Base-by-base conservation (phyloP, 2,329 filamentous ascomycete genomes). In the Phyllosticta citrichinensis region DNA sequence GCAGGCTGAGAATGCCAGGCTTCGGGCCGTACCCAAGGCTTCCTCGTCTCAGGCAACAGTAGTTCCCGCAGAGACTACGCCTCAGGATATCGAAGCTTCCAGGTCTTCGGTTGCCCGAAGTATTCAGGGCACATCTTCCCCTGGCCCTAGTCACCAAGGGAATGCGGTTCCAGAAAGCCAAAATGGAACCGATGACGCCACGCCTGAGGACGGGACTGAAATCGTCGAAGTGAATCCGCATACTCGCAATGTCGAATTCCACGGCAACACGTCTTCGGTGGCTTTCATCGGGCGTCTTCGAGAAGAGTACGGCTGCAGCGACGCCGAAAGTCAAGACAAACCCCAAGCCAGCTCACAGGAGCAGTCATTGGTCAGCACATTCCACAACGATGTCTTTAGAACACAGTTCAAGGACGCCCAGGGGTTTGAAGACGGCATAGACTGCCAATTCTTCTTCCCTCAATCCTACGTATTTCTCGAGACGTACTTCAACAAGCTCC, bases 401-500 rank as follows among this genome's bases (percentile, higher is more conserved):
- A 2, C 53, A 22, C 59, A 58, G 52, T 47, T 33, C 19, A 63
- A 62, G 14, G 56, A 54, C 22, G 33, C 47, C 53, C 30, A 56
- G 58, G 51, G 55, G 24, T 25, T 58, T 54, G 19, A 62, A 64
- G 62, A 64, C 3, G 51, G 51, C 17, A 6, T 58, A n/a, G 64
- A 66, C 3, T 66, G 69, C 25, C 64, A 73, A n/a, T 75, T 72
- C 60, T 74, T 78, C 54, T 77, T 76, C 57, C 73, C 74, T 1
- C 74, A 80, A 53, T 77, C 76, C 6, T 75, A 76, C 61, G 66
- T 72, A 1, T 80, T 80, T 35, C 69, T 80, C 57, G 75, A 78
- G 62, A 74, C 73, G 12, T 80, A 79, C 67, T 80, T 80, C 59
- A 74, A 77, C 12, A 79, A 76, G 35, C 73, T 80, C 5, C 78